Conservation (phyloP, 176 grass and related monocot species). For the bread wheat (Triticum aestivum) region DNA sequence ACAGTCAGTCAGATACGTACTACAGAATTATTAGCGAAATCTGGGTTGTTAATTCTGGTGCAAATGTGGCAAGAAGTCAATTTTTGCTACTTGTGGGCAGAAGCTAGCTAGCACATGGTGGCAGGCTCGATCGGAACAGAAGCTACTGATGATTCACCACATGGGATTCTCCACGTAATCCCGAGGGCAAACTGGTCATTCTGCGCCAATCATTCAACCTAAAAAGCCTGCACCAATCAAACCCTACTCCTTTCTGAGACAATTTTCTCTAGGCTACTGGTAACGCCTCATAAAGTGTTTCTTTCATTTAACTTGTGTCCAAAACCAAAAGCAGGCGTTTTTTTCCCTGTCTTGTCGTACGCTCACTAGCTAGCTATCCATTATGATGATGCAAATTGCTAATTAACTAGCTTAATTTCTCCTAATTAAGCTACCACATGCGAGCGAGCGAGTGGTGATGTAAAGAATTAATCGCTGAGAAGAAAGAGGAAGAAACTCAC, state of each 20-base stretch:
- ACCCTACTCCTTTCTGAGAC: neutral
- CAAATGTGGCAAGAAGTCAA: neutral
- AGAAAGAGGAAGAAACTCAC: slow-evolving; percentile 26
- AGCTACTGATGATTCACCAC: neutral
- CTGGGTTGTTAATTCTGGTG: too few relatives aligned
- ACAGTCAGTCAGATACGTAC: neutral
- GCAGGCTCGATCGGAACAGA: neutral
- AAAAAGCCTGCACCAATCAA: neutral
- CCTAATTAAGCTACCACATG: neutral
- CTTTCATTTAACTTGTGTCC: neutral
- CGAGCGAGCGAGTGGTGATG: neutral
- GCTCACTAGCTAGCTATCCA: neutral
- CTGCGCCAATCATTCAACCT: neutral
- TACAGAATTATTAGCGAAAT: neutral
- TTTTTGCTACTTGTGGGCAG: slow-evolving; percentile 10
- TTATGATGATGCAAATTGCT: neutral
- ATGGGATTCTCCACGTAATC: neutral
- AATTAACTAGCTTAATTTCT: neutral
- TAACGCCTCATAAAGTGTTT: neutral
- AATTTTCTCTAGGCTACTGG: slow-evolving; percentile 8
- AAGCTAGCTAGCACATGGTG: slow-evolving; percentile 5
- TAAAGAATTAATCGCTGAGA: neutral
- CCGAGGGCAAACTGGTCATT: slow-evolving; percentile 12
- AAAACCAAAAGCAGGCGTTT: neutral
- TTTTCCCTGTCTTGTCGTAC: neutral